Conservation (phyloP, 768 basidiomycete species). For the Mycena leptocephala region DNA sequence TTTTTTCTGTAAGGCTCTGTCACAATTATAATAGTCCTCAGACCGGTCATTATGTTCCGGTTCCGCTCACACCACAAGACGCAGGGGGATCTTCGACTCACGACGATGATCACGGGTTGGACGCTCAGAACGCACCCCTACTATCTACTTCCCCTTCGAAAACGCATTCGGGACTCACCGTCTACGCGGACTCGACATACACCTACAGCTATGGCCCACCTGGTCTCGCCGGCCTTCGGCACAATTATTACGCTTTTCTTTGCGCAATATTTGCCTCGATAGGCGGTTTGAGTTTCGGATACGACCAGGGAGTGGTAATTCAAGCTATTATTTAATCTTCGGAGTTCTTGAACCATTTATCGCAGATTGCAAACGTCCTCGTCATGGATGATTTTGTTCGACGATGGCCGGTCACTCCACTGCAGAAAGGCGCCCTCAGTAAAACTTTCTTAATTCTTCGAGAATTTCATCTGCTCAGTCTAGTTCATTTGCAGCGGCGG, state of each 20-base stretch:
- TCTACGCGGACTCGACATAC: conserved; percentile 62
- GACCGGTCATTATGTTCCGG: conserved; percentile 9
- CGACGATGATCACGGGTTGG: background rate
- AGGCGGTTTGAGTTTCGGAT: conserved; percentile 86
- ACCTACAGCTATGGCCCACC: conserved; percentile 82
- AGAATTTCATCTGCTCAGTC: background rate
- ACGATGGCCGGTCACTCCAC: conserved; percentile 80
- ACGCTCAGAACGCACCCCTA: conserved; percentile 5
- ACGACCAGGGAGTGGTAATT: conserved; percentile 83
- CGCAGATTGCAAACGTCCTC: conserved; percentile 84
- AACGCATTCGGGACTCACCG: conserved; percentile 37
- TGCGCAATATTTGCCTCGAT: conserved; percentile 86
- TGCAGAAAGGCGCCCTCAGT: conserved; percentile 89
- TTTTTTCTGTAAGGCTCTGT: background rate
- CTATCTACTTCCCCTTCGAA: background rate
- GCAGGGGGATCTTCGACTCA: background rate
- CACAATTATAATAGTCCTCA: background rate
- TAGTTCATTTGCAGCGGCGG: conserved; percentile 68
- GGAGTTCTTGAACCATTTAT: background rate
- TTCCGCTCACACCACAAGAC: conserved; percentile 2
- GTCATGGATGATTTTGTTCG: conserved; percentile 84
- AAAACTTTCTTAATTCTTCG: conserved; percentile 25
- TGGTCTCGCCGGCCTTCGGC: conserved; percentile 75
- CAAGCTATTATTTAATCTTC: background rate
- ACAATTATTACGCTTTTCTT: conserved; percentile 75